Base-by-base conservation (phyloP, 1,284 basidiomycete species). In the Ustilago loliicola region DNA sequence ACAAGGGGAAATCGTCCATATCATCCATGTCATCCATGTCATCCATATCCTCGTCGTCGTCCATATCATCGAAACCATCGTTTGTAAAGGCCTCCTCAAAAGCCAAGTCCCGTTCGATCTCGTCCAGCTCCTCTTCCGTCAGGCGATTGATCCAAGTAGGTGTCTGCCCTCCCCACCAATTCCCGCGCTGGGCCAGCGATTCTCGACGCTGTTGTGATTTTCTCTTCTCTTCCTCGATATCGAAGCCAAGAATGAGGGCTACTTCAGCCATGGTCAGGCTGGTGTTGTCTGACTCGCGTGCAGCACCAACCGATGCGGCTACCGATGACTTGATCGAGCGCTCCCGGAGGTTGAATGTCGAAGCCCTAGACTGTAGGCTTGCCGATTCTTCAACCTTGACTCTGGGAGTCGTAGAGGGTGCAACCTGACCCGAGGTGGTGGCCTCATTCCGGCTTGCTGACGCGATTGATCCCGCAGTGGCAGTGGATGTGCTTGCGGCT, bases 301-400 rank as follows among this genome's bases (percentile, higher is more conserved):
- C 71, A 0, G 54, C 60, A 9, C 75, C 75, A 1, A 73, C 71
- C 27, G 70, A 73, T 6, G 75, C 62, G 42, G 62, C 70, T 9
- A 77, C 66, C 8, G 75, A 77, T 19, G 75, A 36, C n/a, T 68
- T 66, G 66, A 77, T 77, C 7, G 75, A 77, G 27, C 63, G 70
- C 45, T 66, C 66, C 21, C 75, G 66, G 8, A 73, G 53, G 47
- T 38, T 45, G 3, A 56, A 50, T 7, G 34, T 42, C 15, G 30
- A 42, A 29, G 60, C 25, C 11, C 7, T 34, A 19, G 47, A 21
- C 9, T 30, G 64, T 47, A 57, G 3, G n/a, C 8, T 25, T 10
- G 48, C 34, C 19, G 54, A 38, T 8, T 42, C 47, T 38, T 53
- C 55, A 30, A 19, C 7, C 32, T 56, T 56, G 42, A 51, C 15